Evolutionary conservation across 2,329 filamentous ascomycete species (phyloP).

Genomic region (Plectosphaerella plurivora): DNA sequence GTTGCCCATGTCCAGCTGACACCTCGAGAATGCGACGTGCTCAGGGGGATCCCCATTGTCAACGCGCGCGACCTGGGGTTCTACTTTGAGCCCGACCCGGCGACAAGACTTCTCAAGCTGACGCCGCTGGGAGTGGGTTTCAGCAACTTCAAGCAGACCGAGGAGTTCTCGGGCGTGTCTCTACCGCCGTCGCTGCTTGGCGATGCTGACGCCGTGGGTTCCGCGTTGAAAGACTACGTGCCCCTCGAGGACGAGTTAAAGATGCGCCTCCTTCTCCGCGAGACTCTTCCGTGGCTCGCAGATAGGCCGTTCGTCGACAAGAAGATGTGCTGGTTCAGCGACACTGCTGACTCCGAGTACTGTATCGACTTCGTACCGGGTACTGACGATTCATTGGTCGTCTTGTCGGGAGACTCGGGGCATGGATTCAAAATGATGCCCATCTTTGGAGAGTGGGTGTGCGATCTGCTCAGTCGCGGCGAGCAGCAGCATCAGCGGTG

Average conservation of each 20-base stretch:
- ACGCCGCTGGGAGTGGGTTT: conserved; percentile 57
- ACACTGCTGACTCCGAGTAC: conserved; percentile 56
- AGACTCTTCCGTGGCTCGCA: conserved; percentile 48
- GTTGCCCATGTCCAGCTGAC: conserved; percentile 56
- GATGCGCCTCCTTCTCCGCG: conserved; percentile 42
- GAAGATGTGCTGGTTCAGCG: conserved; percentile 60
- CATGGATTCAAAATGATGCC: conserved; percentile 63
- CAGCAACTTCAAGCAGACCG: conserved; percentile 30
- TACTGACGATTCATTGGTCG: conserved; percentile 34
- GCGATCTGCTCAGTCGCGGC: conserved; percentile 31
- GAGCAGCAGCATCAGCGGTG: background rate
- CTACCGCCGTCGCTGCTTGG: conserved; percentile 24
- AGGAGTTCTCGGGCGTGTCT: conserved; percentile 26
- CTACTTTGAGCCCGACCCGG: conserved; percentile 60
- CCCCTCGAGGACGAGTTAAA: conserved; percentile 48
- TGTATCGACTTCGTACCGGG: conserved; percentile 56
- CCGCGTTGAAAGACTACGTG: conserved; percentile 34
- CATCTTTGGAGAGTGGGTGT: conserved; percentile 51
- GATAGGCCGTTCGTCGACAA: conserved; percentile 52
- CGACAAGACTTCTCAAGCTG: conserved; percentile 54
- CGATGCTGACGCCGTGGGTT: conserved; percentile 17
- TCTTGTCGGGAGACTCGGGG: conserved; percentile 55
- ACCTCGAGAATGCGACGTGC: conserved; percentile 44
- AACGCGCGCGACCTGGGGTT: conserved; percentile 60
- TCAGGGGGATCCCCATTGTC: conserved; percentile 56